Evolutionary conservation across 176 grass and related monocot genomes (phyloP), one percentile per base, ranked within the genome.

Genomic region (Pontederia paniculata): DNA sequence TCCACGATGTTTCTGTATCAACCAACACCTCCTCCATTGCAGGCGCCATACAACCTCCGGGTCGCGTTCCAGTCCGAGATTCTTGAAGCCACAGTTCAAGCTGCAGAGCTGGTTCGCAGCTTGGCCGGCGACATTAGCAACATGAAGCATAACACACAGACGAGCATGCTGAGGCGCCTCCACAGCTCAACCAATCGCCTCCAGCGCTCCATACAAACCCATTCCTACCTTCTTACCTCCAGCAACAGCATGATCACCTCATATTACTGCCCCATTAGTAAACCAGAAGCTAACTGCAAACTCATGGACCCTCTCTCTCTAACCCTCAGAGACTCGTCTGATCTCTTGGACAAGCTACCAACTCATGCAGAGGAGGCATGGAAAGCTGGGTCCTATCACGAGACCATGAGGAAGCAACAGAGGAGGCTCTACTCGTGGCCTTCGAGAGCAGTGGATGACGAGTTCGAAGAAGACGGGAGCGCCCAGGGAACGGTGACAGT

Each of bases 161-260:
- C 52, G 47, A 65, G 21, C 57, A 47, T 73, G 3, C 58, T 85
- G 43, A 85, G 66, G 67, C 45, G 63, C 55, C 62, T 85, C 51
- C 82, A 80, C 19, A 8, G 18, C 58, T 77, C 82, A 2, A 58
- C 57, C 57, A 72, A 73, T 64, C 51, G 55, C 42, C 73, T 85
- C n/a, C 67, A 85, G 67, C 55, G 67, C 54, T 76, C 77, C 17
- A 44, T 80, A 2, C 46, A 77, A 9, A 55, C 77, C 14, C 68
- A 80, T 52, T 80, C 69, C 44, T 54, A 66, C 21, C 67, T 69
- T 56, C 57, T 66, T 51, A 63, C 63, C 50, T 65, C 65, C 37
- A 37, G 28, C 28, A 37, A 37, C 28, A 37, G 28, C 28, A 37
- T 37, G 28, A 37, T 37, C 28, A 37, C 28, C 28, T 37, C 28